Evolutionary conservation across 208 protist species (phyloP).

Genomic region (Leishmania tarentolae): DNA sequence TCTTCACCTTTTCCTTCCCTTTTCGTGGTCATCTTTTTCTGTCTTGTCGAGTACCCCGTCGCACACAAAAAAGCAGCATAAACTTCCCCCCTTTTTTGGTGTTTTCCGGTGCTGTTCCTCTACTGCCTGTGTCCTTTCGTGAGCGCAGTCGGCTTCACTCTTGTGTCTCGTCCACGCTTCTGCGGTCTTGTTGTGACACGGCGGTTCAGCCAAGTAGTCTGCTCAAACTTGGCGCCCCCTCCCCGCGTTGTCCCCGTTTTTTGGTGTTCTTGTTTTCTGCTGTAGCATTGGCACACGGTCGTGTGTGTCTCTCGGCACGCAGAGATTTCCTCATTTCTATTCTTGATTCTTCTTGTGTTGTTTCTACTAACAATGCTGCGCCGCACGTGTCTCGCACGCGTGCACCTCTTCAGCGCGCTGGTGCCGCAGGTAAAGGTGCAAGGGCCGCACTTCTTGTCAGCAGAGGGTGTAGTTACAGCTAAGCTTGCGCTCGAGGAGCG

Average conservation of each 20-base stretch:
- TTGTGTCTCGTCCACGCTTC: not conserved
- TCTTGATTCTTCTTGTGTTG: constrained; percentile 3
- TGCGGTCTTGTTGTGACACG: not conserved
- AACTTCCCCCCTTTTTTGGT: not conserved
- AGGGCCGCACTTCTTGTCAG: constrained; percentile 42
- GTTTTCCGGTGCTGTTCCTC: not conserved
- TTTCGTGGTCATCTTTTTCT: not conserved
- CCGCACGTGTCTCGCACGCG: constrained; percentile 42
- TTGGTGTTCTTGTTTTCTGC: not conserved
- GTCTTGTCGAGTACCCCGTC: too few relatives aligned
- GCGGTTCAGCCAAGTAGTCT: not conserved
- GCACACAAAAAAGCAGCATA: too few relatives aligned
- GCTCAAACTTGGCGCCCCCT: not conserved
- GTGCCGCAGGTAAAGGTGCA: constrained; percentile 60
- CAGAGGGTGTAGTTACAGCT: constrained; percentile 40
- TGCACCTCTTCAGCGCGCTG: constrained; percentile 82
- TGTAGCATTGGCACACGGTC: not conserved
- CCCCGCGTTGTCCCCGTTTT: not conserved
- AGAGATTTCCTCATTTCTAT: constrained; percentile 1
- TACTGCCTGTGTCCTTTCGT: not conserved
- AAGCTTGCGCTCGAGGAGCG: constrained; percentile 55
- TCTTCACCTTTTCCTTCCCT: too few relatives aligned
- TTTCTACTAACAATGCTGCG: constrained; percentile 54
- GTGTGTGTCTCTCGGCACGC: not conserved
- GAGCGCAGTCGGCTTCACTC: not conserved